Percentiles rank a stretch among this genome's conserved stretches.
phyloP scores from a whole-genome alignment of 129 eudicot genomes.

The Centaurea solstitialis region DNA sequence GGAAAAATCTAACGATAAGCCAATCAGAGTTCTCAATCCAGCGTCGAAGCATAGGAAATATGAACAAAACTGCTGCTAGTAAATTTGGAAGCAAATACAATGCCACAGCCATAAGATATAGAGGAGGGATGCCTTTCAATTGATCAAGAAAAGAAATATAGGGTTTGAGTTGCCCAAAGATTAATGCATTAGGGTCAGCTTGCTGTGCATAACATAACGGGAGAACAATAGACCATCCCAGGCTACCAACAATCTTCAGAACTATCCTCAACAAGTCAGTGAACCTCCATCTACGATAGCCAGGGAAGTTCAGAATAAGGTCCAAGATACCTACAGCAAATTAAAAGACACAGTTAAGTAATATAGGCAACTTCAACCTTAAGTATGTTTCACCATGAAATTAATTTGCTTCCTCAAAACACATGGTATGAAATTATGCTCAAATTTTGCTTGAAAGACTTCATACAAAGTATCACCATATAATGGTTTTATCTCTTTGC shows the following conservation, averaged over 20 bases:
- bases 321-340: slow-evolving; percentile 77
- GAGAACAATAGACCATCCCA: slow-evolving; percentile 77
- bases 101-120: slow-evolving; percentile 79
- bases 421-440: not conserved
- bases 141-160: slow-evolving; percentile 57
- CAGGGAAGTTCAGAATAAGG: slow-evolving; percentile 85
- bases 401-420: slow-evolving; percentile 10
- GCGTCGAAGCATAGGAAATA: slow-evolving; percentile 96
- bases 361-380: not conserved
- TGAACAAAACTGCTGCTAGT: slow-evolving; percentile 71
- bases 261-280: slow-evolving; percentile 67
- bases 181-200: slow-evolving; percentile 30
- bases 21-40: slow-evolving; percentile 98
- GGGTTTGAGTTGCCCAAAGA: slow-evolving; percentile 37
- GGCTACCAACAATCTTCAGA: slow-evolving; percentile 72
- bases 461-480: not conserved
- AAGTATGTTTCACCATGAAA: slow-evolving; percentile 13
- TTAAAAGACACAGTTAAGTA: slow-evolving; percentile 14
- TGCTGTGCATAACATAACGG: slow-evolving; percentile 77
- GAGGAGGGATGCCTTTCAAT: slow-evolving; percentile 75
- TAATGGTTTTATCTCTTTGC: not conserved
- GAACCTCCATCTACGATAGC: slow-evolving; percentile 84
- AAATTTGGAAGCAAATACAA: slow-evolving; percentile 80
- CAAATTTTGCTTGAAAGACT: not conserved
- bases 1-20: slow-evolving; percentile 78